Evolutionary conservation across 148 eudicot genomes (phyloP), one percentile per base, ranked within the genome.

Genomic region (Bassia scoparia): DNA sequence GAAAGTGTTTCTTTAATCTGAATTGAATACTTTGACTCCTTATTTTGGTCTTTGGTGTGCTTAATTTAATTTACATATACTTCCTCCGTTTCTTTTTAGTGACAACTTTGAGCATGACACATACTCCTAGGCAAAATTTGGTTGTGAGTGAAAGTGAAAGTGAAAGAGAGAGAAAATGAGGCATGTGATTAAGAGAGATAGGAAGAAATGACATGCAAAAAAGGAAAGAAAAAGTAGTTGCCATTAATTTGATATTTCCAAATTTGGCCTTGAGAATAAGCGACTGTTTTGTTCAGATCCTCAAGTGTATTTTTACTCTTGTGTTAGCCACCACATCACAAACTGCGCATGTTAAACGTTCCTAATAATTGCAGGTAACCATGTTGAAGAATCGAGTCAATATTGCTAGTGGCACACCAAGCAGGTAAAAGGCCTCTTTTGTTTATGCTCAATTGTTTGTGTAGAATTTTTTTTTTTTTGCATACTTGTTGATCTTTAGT

Each of bases 341-440:
- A 49, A 17, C 30, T 38, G 23, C 64, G 60, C 21, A 61, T 68
- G 34, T n/a, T 29, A 26, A 34, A 29, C 59, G 56, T 55, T 62
- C 65, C 30, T 61, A 24, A 13, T 53, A 21, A 16, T 61, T 79
- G 61, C 82, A 92, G 98, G 93, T 89, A 69, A 71, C 86, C 16
- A 41, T 77, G 73, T 74, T 94, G 72, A 91, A 84, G 87, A 89
- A 84, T 60, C 97, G 90, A 48, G 90, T 90, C 1, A 94, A 94
- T 81, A 80, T 94, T 83, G 97, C 90, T 31, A 78, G 93, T 83
- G 98, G 98, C 53, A 91, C 98, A 7, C 98, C 98, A 61, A 94
- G 83, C 90, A 91, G 98, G 98, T 91, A 61, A 61, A 70, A 68
- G 34, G 55, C 37, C 44, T 33, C 24, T 29, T 44, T 72, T 61